phyloP scores from a whole-genome alignment of 2,329 filamentous ascomycete species.

The Clarireedia monteithiana region DNA sequence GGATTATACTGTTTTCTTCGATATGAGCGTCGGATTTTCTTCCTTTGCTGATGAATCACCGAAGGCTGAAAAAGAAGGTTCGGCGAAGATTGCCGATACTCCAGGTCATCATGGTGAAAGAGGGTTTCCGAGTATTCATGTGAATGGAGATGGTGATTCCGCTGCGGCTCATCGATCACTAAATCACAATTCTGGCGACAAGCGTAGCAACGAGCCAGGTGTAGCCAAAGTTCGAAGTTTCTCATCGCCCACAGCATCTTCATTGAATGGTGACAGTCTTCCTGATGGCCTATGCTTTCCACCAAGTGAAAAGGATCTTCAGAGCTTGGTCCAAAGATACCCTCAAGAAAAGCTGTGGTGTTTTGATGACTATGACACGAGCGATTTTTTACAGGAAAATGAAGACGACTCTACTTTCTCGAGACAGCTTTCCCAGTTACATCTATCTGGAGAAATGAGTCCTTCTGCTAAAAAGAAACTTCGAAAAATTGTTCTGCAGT shows the following conservation, averaged over 20 bases:
- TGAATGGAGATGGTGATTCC: neutral
- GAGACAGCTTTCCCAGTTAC: neutral
- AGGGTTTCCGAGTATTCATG: too few relatives aligned
- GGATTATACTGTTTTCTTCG: constrained; percentile 14
- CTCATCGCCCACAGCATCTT: neutral
- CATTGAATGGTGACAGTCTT: neutral
- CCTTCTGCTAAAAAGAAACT: neutral
- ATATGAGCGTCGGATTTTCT: constrained; percentile 7
- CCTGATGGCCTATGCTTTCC: neutral
- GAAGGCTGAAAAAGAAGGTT: neutral
- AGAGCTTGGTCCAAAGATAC: neutral
- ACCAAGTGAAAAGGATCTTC: constrained; percentile 2
- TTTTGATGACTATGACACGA: constrained; percentile 3
- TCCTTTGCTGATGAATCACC: neutral
- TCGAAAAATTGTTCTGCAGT: neutral
- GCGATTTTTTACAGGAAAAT: neutral
- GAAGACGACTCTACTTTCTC: neutral
- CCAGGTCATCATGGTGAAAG: too few relatives aligned
- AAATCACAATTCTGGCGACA: neutral
- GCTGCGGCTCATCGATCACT: neutral
- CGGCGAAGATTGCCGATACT: neutral
- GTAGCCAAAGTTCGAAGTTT: constrained; percentile 5
- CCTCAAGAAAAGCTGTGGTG: constrained; percentile 5
- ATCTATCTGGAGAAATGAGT: neutral
- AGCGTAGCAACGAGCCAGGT: constrained; percentile 1